Evolutionary conservation across 2,329 filamentous ascomycete species (phyloP), one percentile per base, ranked within the genome.

Genomic region (Ophiostoma novo-ulmi): DNA sequence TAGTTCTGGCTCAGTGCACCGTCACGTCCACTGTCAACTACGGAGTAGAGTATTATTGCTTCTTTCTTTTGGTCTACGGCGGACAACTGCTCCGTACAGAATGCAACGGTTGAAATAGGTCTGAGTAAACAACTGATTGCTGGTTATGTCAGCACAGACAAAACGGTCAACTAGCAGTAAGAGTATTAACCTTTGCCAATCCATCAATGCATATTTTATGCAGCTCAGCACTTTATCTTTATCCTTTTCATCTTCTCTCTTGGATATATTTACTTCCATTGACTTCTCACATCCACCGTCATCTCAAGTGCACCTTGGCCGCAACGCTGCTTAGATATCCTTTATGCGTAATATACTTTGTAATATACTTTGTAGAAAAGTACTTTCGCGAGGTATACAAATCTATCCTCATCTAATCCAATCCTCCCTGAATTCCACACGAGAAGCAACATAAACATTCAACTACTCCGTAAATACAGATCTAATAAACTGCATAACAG

Each of bases 11-110:
- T 20, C 61, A 64, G 31, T 64, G 31, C 61, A 26, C 61, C 61
- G 61, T 64, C 26, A 38, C 61, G 55, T 48, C 44, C 44, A 48
- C 44, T 48, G 44, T 48, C 44, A 26, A 58, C 52, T 58, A 55
- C 52, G 52, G 52, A 58, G 58, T 8, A 63, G 61, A n/a, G 61
- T 64, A 8, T 64, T 64, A 38, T 64, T 64, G 35, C 17, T 38
- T 64, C 14, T 64, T 36, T 64, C 61, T 38, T 38, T 64, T 14
- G 31, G 31, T n/a, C 35, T 36, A n/a, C 31, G 31, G 61, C 61
- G 31, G 61, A 20, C 14, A 3, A 8, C 31, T n/a, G 64, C 20
- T 44, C 64, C 64, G 64, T 66, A 14, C 6, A 26, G 64, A 38
- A 66, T 66, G 64, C 64, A 66, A 66, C 64, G 63, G 36, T 41